Evolutionary conservation across 306 rosid genomes (phyloP).

Genomic region (Benincasa hispida): DNA sequence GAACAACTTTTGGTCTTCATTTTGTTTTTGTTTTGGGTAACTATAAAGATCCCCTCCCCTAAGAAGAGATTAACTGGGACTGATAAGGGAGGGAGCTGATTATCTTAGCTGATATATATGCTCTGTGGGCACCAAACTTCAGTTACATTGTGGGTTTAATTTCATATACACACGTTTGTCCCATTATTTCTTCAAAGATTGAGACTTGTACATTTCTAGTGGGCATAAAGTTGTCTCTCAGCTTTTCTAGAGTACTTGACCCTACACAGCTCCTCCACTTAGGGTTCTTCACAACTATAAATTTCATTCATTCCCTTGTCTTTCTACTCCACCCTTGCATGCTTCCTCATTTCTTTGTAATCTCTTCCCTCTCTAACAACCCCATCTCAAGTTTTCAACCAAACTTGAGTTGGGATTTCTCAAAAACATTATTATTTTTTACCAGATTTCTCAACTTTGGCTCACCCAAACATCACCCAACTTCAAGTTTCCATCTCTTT

Average conservation of each 20-base stretch:
- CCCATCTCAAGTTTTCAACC: constrained; percentile 9
- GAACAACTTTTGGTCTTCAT: background rate
- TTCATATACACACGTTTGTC: background rate
- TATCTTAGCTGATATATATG: background rate
- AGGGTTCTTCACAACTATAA: constrained; percentile 35
- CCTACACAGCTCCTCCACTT: background rate
- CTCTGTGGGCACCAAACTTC: background rate
- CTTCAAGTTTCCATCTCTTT: background rate
- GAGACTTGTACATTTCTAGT: background rate
- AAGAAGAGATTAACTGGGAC: background rate
- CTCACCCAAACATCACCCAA: background rate
- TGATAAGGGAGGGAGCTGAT: background rate
- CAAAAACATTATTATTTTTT: constrained; percentile 6
- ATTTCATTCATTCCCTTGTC: constrained; percentile 25
- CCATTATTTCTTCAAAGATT: background rate
- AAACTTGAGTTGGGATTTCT: background rate
- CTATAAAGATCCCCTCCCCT: background rate
- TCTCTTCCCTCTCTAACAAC: background rate
- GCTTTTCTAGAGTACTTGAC: background rate
- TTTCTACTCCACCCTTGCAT: constrained; percentile 18
- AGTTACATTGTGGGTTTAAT: background rate
- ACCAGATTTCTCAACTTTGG: constrained; percentile 2
- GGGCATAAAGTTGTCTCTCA: constrained; percentile 8
- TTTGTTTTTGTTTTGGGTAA: background rate
- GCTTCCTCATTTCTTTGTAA: background rate